Conservation (phyloP, 768 basidiomycete genomes). For the Nevesoporus exiguus region DNA sequence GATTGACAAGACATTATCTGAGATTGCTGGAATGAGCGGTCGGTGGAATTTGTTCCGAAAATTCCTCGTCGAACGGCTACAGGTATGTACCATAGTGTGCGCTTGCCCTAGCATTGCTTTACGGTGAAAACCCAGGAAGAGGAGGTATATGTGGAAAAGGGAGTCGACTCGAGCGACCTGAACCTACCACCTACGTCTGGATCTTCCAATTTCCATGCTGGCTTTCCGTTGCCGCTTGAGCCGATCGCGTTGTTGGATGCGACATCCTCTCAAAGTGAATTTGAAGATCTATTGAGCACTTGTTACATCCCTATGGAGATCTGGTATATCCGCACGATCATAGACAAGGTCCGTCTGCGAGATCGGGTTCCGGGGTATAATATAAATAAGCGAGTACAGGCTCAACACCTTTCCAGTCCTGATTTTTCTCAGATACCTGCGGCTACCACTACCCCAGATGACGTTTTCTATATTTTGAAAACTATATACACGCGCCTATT, state of each 20-base stretch:
- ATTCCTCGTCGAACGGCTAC: conserved; percentile 74
- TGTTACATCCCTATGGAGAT: conserved; percentile 89
- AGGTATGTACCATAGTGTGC: conserved; percentile 38
- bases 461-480: conserved; percentile 95
- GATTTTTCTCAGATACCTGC: conserved; percentile 63
- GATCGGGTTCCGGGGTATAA: background rate
- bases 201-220: background rate
- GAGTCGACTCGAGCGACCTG: conserved; percentile 1
- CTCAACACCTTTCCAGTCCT: conserved; percentile 77
- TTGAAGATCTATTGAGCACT: conserved; percentile 61
- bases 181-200: background rate
- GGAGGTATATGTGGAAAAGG: conserved; percentile 6
- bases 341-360: conserved; percentile 69
- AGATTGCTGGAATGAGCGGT: conserved; percentile 85
- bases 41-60: conserved; percentile 90
- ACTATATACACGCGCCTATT: conserved; percentile 73
- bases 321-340: conserved; percentile 84
- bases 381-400: conserved; percentile 45
- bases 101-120: background rate
- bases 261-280: conserved; percentile 53
- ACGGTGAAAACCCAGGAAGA: conserved; percentile 17
- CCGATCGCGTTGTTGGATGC: conserved; percentile 36
- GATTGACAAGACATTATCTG: conserved; percentile 86
- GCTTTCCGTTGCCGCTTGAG: background rate
- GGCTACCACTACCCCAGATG: conserved; percentile 81